These are phyloP conservation scores for Calonectria montana DNA, from an alignment of 2,329 filamentous ascomycete species.

Conservation along the genomic window DNA sequence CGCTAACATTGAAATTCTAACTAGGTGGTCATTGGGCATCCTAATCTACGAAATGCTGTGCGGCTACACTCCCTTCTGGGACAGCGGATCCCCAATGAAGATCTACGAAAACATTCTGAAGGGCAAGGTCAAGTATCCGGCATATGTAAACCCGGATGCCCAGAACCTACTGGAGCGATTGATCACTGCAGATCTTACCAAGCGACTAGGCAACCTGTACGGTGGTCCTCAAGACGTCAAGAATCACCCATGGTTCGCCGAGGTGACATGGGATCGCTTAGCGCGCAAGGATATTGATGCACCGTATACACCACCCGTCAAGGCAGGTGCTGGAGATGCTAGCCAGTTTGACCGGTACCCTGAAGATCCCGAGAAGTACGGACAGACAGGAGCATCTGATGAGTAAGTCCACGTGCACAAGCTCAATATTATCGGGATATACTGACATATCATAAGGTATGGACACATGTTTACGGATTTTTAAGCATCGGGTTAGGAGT, in stretches of 20 bases:
- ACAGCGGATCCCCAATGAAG: slow-evolving; percentile 96
- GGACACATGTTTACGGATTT: slow-evolving; percentile 83
- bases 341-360: slow-evolving; percentile 99
- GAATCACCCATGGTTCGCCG: slow-evolving; percentile 94
- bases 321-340: slow-evolving; percentile 92
- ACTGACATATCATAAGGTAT: slow-evolving; percentile 65
- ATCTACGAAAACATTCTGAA: slow-evolving; percentile 99
- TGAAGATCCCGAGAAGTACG: slow-evolving; percentile 95
- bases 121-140: slow-evolving; percentile 95
- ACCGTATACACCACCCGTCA: slow-evolving; percentile 95
- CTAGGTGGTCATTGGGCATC: slow-evolving; percentile 97
- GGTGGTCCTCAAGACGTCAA: slow-evolving; percentile 93
- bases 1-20: slow-evolving; percentile 20
- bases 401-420: slow-evolving; percentile 72
- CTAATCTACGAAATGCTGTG: slow-evolving; percentile 99
- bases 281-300: slow-evolving; percentile 97
- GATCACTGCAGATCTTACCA: slow-evolving; percentile 95
- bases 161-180: slow-evolving; percentile 92
- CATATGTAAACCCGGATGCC: slow-evolving; percentile 94
- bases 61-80: slow-evolving; percentile 99
- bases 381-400: slow-evolving; percentile 76
- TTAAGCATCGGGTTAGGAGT: slow-evolving; percentile 52
- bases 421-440: background rate
- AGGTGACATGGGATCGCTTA: slow-evolving; percentile 97
- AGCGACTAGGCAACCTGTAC: slow-evolving; percentile 93